phyloP scores from a whole-genome alignment of 305 asterid genomes.

The Caryopteris hybrid region DNA sequence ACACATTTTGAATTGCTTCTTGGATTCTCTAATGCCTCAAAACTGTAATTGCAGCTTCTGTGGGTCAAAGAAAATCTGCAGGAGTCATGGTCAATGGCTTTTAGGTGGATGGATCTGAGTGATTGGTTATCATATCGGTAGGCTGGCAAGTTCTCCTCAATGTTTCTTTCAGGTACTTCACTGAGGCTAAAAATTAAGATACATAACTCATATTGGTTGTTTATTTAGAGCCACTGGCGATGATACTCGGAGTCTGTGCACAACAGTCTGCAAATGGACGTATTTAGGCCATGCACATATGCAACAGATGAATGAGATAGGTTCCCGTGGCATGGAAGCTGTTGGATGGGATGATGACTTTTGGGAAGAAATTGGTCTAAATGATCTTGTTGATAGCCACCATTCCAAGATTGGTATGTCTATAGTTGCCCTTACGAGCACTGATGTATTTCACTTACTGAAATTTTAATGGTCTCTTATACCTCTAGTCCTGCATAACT shows the following conservation, averaged over 20 bases:
- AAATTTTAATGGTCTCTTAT: constrained; percentile 4
- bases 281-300: constrained; percentile 98
- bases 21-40: constrained; percentile 21
- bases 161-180: constrained; percentile 3
- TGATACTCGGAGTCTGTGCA: constrained; percentile 96
- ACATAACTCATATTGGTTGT: constrained; percentile 3
- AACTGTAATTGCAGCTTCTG: constrained; percentile 59
- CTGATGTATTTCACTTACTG: constrained; percentile 11
- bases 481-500: background rate
- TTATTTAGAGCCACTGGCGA: constrained; percentile 92
- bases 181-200: background rate
- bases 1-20: constrained; percentile 10
- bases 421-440: constrained; percentile 10
- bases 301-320: constrained; percentile 72
- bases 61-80: constrained; percentile 96
- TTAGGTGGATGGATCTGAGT: constrained; percentile 98
- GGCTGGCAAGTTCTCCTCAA: constrained; percentile 7
- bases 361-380: constrained; percentile 96
- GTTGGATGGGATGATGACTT: constrained; percentile 99
- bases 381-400: constrained; percentile 91
- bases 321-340: constrained; percentile 83
- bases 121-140: constrained; percentile 98
- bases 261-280: constrained; percentile 98
- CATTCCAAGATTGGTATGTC: constrained; percentile 89
- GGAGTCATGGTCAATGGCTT: constrained; percentile 92